Conservation (phyloP, 805 yeast genomes). For the Candida schatavii region DNA sequence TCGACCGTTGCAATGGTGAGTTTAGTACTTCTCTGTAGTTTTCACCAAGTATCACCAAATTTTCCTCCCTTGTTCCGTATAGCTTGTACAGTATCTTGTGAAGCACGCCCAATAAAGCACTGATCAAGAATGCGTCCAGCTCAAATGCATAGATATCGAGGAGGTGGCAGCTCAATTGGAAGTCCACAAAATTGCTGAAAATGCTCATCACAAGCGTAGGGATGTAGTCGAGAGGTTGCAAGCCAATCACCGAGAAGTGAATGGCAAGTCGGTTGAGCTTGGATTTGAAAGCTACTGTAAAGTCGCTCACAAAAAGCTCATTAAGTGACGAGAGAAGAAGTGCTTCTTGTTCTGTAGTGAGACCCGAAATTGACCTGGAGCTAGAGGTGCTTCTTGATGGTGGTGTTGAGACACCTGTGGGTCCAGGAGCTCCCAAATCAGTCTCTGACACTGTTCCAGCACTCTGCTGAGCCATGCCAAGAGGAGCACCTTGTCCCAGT, state of each 20-base stretch:
- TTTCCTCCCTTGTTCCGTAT: slow-evolving; percentile 49
- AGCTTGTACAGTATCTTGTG: slow-evolving; percentile 45
- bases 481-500: background rate
- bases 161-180: slow-evolving; percentile 48
- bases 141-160: slow-evolving; percentile 63
- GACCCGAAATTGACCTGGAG: too few relatives aligned
- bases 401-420: too few relatives aligned
- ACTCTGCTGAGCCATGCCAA: background rate
- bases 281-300: slow-evolving; percentile 44
- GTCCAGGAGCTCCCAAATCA: background rate
- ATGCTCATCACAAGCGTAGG: slow-evolving; percentile 39
- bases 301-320: slow-evolving; percentile 29
- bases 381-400: too few relatives aligned
- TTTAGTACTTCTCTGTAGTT: slow-evolving; percentile 5
- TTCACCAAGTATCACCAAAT: slow-evolving; percentile 30
- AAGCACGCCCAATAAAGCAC: slow-evolving; percentile 53
- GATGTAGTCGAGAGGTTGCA: slow-evolving; percentile 44
- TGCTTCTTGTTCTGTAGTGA: slow-evolving; percentile 1
- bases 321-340: slow-evolving; percentile 7
- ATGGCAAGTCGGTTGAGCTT: slow-evolving; percentile 42
- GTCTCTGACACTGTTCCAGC: background rate
- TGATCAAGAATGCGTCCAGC: slow-evolving; percentile 51
- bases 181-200: slow-evolving; percentile 43
- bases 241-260: slow-evolving; percentile 46
- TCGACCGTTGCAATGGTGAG: background rate